Percentiles rank a stretch among this genome's conserved stretches.
Evolutionary conservation across 805 yeast species (phyloP).

Genomic region (Ogataea chonburiensis): DNA sequence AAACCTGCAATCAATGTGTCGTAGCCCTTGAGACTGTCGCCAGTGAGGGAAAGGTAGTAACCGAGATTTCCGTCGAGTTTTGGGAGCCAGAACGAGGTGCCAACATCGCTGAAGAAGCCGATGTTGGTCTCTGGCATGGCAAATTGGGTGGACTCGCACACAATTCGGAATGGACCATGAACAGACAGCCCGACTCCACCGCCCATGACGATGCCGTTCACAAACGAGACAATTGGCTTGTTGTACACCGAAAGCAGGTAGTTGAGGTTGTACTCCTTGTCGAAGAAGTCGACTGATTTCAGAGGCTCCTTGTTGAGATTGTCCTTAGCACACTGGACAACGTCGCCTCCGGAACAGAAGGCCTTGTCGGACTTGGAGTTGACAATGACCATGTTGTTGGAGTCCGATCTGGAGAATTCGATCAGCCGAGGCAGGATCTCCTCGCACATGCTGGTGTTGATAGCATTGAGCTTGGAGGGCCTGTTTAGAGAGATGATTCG

Average conservation of each 20-base stretch:
- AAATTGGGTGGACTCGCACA: conserved; percentile 85
- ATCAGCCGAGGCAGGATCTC: conserved; percentile 68
- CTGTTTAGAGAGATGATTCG: conserved; percentile 78
- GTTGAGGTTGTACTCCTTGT: conserved; percentile 77
- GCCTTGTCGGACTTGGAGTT: conserved; percentile 67
- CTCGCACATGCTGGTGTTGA: conserved; percentile 71
- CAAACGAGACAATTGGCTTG: conserved; percentile 82
- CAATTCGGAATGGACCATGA: conserved; percentile 89
- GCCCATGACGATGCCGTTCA: conserved; percentile 96
- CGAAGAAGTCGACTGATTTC: conserved; percentile 65
- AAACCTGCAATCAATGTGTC: conserved; percentile 83
- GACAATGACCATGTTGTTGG: conserved; percentile 64
- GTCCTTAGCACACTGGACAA: conserved; percentile 68
- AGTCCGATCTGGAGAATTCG: conserved; percentile 71
- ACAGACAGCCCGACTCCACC: conserved; percentile 94
- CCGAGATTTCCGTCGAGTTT: conserved; percentile 81
- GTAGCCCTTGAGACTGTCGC: conserved; percentile 69
- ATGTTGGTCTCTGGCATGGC: conserved; percentile 99
- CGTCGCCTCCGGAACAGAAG: conserved; percentile 97
- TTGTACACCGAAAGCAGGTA: conserved; percentile 75
- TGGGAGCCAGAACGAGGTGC: conserved; percentile 86
- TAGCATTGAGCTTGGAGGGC: conserved; percentile 79
- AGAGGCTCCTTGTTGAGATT: conserved; percentile 47
- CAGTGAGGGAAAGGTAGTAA: conserved; percentile 81
- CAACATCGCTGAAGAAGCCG: conserved; percentile 96